Percentiles rank a stretch among this genome's conserved stretches.
phyloP scores from a whole-genome alignment of 1,284 basidiomycete genomes.

The Marasmius sp. region DNA sequence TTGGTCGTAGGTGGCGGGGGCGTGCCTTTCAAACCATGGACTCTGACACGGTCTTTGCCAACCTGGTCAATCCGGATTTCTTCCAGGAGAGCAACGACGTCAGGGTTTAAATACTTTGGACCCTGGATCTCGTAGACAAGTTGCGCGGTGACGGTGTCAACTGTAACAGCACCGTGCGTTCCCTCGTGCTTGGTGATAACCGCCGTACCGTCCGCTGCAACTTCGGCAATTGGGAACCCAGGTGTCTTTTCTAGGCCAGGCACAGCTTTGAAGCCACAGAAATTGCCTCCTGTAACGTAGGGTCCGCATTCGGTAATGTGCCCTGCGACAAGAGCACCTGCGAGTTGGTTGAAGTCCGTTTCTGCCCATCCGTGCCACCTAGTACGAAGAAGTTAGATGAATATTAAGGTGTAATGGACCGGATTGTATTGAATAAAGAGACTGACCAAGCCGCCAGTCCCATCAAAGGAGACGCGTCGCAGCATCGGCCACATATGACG shows the following conservation, averaged over 20 bases:
- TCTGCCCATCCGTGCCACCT: conserved; percentile 23
- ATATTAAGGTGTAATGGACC: background rate
- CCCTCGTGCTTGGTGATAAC: conserved; percentile 20
- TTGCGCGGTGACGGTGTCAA: conserved; percentile 21
- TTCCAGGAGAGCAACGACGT: conserved; percentile 13
- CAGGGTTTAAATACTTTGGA: conserved; percentile 22
- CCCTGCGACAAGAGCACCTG: conserved; percentile 20
- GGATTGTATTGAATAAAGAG: background rate
- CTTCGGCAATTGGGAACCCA: conserved; percentile 22
- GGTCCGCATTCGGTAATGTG: conserved; percentile 24
- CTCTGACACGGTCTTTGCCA: conserved; percentile 16
- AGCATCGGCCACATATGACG: conserved; percentile 21
- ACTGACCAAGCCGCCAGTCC: conserved; percentile 19
- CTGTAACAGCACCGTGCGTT: conserved; percentile 18
- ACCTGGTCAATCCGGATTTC: conserved; percentile 12
- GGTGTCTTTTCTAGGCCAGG: conserved; percentile 17
- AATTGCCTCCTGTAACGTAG: conserved; percentile 23
- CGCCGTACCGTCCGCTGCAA: conserved; percentile 16
- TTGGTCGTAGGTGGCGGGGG: conserved; percentile 23
- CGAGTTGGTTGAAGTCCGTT: conserved; percentile 19
- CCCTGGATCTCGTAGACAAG: conserved; percentile 25
- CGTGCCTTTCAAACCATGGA: conserved; percentile 15
- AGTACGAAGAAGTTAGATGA: background rate
- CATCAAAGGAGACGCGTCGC: conserved; percentile 22
- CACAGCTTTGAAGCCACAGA: conserved; percentile 17